Conservation (phyloP, 768 basidiomycete species). For the Pleurotus djamor region DNA sequence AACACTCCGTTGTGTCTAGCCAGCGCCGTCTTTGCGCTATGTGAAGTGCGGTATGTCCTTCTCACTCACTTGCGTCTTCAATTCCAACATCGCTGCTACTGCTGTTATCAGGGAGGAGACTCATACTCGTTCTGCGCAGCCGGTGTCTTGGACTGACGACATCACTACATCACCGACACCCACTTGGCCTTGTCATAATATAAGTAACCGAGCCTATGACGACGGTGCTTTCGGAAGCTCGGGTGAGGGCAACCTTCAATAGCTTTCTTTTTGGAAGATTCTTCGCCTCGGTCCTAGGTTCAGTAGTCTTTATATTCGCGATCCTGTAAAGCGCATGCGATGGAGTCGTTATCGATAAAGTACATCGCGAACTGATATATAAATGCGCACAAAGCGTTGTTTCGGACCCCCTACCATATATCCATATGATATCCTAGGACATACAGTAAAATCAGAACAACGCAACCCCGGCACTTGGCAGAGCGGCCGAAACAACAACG, state of each 20-base stretch:
- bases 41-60: no score
- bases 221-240: neutral
- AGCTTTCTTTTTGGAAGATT: neutral
- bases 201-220: neutral
- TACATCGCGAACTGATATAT: neutral
- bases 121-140: no score
- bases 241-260: neutral
- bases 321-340: neutral
- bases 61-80: no score
- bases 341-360: constrained; percentile 4
- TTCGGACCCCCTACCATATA: neutral
- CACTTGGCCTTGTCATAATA: no score
- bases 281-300: neutral
- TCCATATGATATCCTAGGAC: constrained; percentile 4
- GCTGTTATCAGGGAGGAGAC: no score
- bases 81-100: no score
- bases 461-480: neutral
- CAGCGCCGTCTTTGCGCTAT: no score
- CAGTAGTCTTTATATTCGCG: neutral
- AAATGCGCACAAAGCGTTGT: neutral
- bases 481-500: constrained; percentile 2
- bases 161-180: no score
- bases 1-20: no score
- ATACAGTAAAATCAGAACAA: neutral
- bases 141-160: no score